Conservation (phyloP, 2,329 filamentous ascomycete genomes). For the Colletotrichum sp. region DNA sequence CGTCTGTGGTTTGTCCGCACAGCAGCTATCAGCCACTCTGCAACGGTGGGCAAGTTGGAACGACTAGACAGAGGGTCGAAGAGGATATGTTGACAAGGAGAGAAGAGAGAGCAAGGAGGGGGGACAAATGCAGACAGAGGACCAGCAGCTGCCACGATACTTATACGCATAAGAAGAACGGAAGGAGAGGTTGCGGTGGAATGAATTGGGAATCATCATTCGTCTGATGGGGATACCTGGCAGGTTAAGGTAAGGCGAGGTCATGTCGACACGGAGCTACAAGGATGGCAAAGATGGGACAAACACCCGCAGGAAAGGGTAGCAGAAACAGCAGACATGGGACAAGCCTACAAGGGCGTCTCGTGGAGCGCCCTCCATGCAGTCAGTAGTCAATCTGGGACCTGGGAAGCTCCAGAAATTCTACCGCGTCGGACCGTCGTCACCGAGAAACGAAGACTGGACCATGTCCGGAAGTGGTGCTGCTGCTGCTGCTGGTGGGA, state of each 20-base stretch:
- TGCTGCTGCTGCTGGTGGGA: background rate
- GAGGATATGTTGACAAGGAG: background rate
- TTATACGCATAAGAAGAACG: conserved; percentile 1
- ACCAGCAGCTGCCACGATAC: conserved; percentile 7
- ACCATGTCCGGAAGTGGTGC: conserved; percentile 26
- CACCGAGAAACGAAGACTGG: conserved; percentile 48
- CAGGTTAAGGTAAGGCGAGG: conserved; percentile 9
- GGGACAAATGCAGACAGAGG: background rate
- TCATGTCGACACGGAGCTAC: background rate
- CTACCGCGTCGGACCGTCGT: conserved; percentile 57
- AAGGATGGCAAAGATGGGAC: conserved; percentile 2
- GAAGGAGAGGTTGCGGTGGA: background rate
- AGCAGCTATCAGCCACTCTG: background rate
- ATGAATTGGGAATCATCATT: background rate
- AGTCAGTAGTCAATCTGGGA: conserved; percentile 14
- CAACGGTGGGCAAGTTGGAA: background rate
- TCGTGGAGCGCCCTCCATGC: conserved; percentile 21
- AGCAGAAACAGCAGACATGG: background rate
- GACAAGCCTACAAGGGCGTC: conserved; percentile 9
- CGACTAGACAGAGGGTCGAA: background rate
- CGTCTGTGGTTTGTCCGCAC: background rate
- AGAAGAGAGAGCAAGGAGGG: background rate
- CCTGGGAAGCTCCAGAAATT: conserved; percentile 37
- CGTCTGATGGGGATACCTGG: background rate
- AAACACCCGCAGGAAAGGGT: background rate